Evolutionary conservation across 202 grass and related monocot genomes (phyloP), one percentile per base, ranked within the genome.

Genomic region (Carex arenaria): DNA sequence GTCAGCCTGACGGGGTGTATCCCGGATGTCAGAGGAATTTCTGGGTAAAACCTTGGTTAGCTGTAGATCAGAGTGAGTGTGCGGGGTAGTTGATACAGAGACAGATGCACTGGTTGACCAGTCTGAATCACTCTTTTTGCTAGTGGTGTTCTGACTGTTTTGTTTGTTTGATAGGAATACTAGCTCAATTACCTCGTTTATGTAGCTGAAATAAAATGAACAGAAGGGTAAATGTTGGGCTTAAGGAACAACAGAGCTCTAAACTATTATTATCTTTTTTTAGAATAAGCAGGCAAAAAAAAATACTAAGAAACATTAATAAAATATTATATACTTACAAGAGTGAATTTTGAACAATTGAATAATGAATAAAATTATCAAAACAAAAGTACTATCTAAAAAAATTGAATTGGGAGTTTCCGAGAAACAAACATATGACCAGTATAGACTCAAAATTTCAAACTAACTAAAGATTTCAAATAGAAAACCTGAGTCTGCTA

Each of bases 141-240:
- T 87, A 83, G 43, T 86, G 74, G 83, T 72, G 57, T 90, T 82
- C 69, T 86, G 86, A 80, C 87, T 68, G 64, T 34, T 54, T 82
- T 55, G 28, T 55, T 82, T 92, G 74, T 92, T 94, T 53, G 89
- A 61, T 71, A 99, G 90, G 79, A 82, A 93, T 71, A 93, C 53
- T 38, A 84, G 55, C 81, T 90, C 88, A 89, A 99, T 92, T 83
- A 99, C 64, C 88, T 99, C 96, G 22, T 99, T 99, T 71, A 99
- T 93, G 60, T 95, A 95, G 59, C 96, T 99, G 88, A 87, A 89
- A 87, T 68, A 85, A 72, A 70, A 59, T 74, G 77, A 53, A 80
- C 55, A 60, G 59, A 84, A 85, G 86, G 63, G 63, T 66, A 53
- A 84, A 54, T 64, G 47, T 31, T 57, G 15, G 53, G 15, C 53